Base-by-base conservation (phyloP, 2,329 filamentous ascomycete genomes). In the Amesomyces nigricolor region DNA sequence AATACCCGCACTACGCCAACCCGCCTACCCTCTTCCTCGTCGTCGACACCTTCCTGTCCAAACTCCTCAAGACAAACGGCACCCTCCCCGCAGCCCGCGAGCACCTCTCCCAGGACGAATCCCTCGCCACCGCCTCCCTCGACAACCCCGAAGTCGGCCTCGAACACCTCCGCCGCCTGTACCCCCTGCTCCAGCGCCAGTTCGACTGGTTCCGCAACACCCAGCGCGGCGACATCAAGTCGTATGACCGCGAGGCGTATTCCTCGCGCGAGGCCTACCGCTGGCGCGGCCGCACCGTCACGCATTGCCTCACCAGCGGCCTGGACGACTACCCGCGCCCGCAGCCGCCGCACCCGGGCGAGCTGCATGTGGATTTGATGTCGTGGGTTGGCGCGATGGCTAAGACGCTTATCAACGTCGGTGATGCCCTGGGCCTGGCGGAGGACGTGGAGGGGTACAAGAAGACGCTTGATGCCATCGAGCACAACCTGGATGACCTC, bases 361-460 rank as follows among this genome's bases (percentile, higher is more conserved):
- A 99, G 81, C 80, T 99, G 48, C 92, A 99, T 70, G 86, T 95
- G 30, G 94, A 99, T 71, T 78, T 97, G 52, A 88, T 99, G 70
- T 89, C 89, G 51, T 99, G 94, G 94, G 88, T 99, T 73, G 94
- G 92, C n/a, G 83, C 96, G 75, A 95, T 96, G 89, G 87, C 89
- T 40, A 85, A 87, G 61, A 87, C 88, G n/a, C 81, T 99, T 53
- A 80, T 84, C 64, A 88, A 87, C 63, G 88, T 96, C 63, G 89
- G 91, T 1, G 75, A 82, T 45, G 82, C 84, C 26, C 79, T 97
- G n/a, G 85, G 81, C 46, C 81, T 91, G 62, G 72, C 74, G 0
- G 91, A 96, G 35, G 92, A 97, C 63, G 85, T 80, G 0, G 78
- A 81, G 19, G 83, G 88, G 64, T 89, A 92, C 64, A 77, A 75